Conservation (phyloP, 495 filamentous ascomycete species). For the Chaetomium cochliodes region DNA sequence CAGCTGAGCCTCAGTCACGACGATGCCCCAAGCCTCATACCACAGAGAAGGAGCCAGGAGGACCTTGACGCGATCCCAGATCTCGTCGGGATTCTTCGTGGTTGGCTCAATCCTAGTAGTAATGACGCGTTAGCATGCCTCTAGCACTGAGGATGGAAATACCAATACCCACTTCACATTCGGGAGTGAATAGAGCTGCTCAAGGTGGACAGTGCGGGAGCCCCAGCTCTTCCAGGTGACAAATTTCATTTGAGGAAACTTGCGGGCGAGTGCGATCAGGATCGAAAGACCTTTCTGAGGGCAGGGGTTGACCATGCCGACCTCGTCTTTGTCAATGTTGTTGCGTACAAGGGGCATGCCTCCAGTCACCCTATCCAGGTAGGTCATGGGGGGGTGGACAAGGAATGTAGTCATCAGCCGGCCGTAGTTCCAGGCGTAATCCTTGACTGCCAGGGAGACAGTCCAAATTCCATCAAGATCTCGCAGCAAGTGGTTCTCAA, state of each 20-base stretch:
- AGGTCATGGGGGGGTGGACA: slow-evolving; percentile 30
- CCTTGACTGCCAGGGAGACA: slow-evolving; percentile 32
- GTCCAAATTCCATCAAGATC: slow-evolving; percentile 35
- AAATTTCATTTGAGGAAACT: slow-evolving; percentile 33
- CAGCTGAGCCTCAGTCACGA: slow-evolving; percentile 38
- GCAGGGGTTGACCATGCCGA: slow-evolving; percentile 39
- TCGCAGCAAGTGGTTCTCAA: slow-evolving; percentile 29
- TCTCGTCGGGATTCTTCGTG: slow-evolving; percentile 32
- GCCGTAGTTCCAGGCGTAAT: slow-evolving; percentile 31
- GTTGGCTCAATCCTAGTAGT: slow-evolving; percentile 27
- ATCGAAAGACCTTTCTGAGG: slow-evolving; percentile 35
- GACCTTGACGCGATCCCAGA: slow-evolving; percentile 38
- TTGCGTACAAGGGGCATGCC: slow-evolving; percentile 27
- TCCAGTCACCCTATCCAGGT: slow-evolving; percentile 26
- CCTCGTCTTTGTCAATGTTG: slow-evolving; percentile 33
- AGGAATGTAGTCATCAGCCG: slow-evolving; percentile 31
- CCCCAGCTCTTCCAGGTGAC: slow-evolving; percentile 39
- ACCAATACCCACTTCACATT: slow-evolving; percentile 31
- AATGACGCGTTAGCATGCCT: slow-evolving; percentile 1
- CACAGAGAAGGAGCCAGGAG: slow-evolving; percentile 35
- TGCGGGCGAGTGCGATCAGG: slow-evolving; percentile 29
- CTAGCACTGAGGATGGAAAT: not conserved
- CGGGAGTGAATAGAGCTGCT: slow-evolving; percentile 21
- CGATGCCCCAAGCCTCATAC: slow-evolving; percentile 37
- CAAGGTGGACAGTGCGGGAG: slow-evolving; percentile 20